Percentiles rank a stretch among this genome's conserved stretches.
Evolutionary conservation across 148 eudicot species (phyloP).

Genomic region (Rhododendron mucronatum): DNA sequence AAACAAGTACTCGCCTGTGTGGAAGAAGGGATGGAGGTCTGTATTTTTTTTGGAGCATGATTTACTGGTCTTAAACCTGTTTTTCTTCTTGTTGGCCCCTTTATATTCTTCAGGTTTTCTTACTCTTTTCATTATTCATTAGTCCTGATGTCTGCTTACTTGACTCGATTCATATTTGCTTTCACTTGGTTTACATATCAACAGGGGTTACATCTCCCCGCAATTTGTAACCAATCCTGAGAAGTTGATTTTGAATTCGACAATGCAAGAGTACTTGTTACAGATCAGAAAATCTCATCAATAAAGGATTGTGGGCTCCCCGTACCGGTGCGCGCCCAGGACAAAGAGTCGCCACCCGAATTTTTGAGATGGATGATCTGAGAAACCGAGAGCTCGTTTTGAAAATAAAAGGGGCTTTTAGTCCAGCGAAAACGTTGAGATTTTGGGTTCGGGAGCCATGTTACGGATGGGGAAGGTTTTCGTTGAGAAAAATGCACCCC

Average conservation of each 20-base stretch:
- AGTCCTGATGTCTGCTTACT: not conserved
- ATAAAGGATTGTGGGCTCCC: constrained; percentile 44
- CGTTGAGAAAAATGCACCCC: too few relatives aligned
- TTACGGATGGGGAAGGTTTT: too few relatives aligned
- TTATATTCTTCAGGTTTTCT: not conserved
- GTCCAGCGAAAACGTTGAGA: too few relatives aligned
- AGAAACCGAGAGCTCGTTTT: too few relatives aligned
- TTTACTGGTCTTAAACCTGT: not conserved
- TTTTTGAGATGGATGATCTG: too few relatives aligned
- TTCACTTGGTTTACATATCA: constrained; percentile 54
- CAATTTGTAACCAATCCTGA: constrained; percentile 94
- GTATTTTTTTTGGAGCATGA: constrained; percentile 10
- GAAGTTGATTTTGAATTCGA: constrained; percentile 82
- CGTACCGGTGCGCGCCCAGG: too few relatives aligned
- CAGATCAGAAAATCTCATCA: constrained; percentile 90
- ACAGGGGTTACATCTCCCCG: constrained; percentile 92
- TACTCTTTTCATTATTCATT: not conserved
- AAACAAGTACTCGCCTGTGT: constrained; percentile 45
- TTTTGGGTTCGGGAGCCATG: too few relatives aligned
- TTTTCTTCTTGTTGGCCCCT: not conserved
- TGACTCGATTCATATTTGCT: not conserved
- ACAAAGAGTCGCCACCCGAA: too few relatives aligned
- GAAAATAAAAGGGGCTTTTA: too few relatives aligned
- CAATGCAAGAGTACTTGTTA: constrained; percentile 80
- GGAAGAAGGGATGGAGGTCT: constrained; percentile 97